These are phyloP conservation scores for Lanmaoa rubissima DNA, from an alignment of 768 basidiomycete genomes.

Conservation along the genomic window DNA sequence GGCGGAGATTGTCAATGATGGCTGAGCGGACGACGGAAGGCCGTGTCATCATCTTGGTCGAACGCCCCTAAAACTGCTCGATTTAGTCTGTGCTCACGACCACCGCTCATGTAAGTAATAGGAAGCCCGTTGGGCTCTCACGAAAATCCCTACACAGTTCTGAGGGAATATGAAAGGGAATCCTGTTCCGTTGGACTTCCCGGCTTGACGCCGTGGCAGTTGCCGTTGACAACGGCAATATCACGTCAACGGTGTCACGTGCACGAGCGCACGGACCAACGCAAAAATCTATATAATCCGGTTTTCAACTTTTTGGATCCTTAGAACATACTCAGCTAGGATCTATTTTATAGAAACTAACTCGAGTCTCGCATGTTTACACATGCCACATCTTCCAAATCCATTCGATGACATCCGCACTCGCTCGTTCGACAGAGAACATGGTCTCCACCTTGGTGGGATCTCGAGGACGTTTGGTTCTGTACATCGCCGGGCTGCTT, in stretches of 20 bases:
- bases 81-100: background rate
- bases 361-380: slow-evolving; percentile 79
- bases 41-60: slow-evolving; percentile 1
- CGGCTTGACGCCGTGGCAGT: background rate
- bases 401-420: slow-evolving; percentile 67
- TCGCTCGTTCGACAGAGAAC: slow-evolving; percentile 70
- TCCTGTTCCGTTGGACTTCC: background rate
- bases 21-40: slow-evolving; percentile 2
- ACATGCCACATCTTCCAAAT: slow-evolving; percentile 71
- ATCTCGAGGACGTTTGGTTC: slow-evolving; percentile 68
- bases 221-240: background rate
- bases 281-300: slow-evolving; percentile 33
- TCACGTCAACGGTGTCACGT: slow-evolving; percentile 21
- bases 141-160: background rate
- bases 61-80: background rate
- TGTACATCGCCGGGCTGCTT: slow-evolving; percentile 27
- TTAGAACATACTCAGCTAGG: slow-evolving; percentile 79
- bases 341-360: slow-evolving; percentile 80
- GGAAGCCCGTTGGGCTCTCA: background rate
- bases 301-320: slow-evolving; percentile 26
- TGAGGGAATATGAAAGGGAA: background rate
- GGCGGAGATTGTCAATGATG: slow-evolving; percentile 3
- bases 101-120: background rate
- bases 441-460: slow-evolving; percentile 36
- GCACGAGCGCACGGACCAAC: slow-evolving; percentile 36